Conservation (phyloP, 805 yeast genomes). For the Candida alai region DNA sequence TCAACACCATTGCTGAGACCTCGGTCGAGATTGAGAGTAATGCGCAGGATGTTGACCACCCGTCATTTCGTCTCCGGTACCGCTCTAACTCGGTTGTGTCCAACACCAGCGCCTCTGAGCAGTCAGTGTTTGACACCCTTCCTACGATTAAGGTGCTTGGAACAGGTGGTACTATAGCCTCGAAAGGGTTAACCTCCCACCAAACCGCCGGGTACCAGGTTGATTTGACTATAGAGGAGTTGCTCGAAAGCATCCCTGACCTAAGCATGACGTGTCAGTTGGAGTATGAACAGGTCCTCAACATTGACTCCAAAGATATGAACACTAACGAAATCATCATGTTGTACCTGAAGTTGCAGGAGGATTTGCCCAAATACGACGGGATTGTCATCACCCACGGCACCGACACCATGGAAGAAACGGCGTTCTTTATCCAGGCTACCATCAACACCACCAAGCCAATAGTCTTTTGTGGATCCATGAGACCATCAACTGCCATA, state of each 20-base stretch:
- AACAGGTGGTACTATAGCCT: constrained; percentile 46
- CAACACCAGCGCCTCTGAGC: constrained; percentile 10
- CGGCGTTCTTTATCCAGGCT: constrained; percentile 59
- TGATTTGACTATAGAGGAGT: constrained; percentile 44
- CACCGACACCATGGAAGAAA: constrained; percentile 67
- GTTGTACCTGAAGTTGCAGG: constrained; percentile 44
- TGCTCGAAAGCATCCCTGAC: constrained; percentile 53
- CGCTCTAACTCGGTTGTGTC: constrained; percentile 29
- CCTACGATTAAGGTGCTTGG: constrained; percentile 41
- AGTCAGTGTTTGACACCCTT: constrained; percentile 12
- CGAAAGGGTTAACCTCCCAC: constrained; percentile 34
- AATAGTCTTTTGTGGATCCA: constrained; percentile 66
- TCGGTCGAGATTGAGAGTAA: constrained; percentile 18
- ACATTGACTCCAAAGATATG: constrained; percentile 58
- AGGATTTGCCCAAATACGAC: constrained; percentile 43
- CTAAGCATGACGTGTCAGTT: constrained; percentile 50
- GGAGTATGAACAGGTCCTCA: constrained; percentile 60
- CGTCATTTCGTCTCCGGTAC: constrained; percentile 33
- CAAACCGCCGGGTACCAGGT: constrained; percentile 45
- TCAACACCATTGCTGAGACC: constrained; percentile 7
- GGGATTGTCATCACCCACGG: constrained; percentile 69
- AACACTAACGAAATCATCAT: constrained; percentile 42
- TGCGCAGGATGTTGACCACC: constrained; percentile 24
- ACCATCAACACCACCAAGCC: constrained; percentile 46
- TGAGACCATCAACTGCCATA: constrained; percentile 70